phyloP scores from a whole-genome alignment of 2,329 filamentous ascomycete species.

The Fusarium staphyleae region DNA sequence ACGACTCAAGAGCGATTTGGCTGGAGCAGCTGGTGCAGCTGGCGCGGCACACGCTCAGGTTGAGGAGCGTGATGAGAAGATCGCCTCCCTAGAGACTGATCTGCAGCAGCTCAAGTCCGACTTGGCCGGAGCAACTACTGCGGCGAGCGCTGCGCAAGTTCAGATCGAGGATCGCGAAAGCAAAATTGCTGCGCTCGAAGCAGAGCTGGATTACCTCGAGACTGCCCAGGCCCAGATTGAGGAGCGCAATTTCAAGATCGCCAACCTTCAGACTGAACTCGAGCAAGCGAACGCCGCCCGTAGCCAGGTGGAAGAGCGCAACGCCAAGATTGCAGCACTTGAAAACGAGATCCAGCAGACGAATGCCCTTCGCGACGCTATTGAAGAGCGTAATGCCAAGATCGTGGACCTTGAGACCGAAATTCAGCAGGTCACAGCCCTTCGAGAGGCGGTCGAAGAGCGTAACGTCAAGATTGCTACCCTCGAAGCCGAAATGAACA shows the following conservation, averaged over 20 bases:
- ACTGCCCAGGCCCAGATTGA: conserved; percentile 30
- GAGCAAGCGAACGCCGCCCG: conserved; percentile 25
- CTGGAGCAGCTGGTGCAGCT: conserved; percentile 34
- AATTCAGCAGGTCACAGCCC: conserved; percentile 22
- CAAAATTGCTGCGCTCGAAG: conserved; percentile 31
- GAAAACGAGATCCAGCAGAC: conserved; percentile 45
- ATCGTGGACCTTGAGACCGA: conserved; percentile 24
- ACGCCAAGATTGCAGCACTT: conserved; percentile 51
- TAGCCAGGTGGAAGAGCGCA: conserved; percentile 45
- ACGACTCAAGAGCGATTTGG: conserved; percentile 37
- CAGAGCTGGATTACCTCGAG: conserved; percentile 27
- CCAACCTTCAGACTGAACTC: conserved; percentile 45
- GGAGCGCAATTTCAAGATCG: conserved; percentile 26
- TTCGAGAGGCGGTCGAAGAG: conserved; percentile 20
- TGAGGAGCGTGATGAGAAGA: conserved; percentile 49
- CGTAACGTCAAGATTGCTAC: conserved; percentile 29
- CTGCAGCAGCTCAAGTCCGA: conserved; percentile 27
- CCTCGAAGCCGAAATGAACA: conserved; percentile 33
- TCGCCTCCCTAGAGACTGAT: conserved; percentile 49
- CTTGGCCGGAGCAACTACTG: conserved; percentile 24
- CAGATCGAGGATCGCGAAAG: conserved; percentile 35
- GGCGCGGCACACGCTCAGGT: conserved; percentile 38
- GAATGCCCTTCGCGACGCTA: conserved; percentile 11
- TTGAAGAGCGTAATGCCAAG: conserved; percentile 28
- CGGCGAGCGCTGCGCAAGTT: conserved; percentile 17